Percentiles rank a stretch among this genome's conserved stretches.
phyloP scores from a whole-genome alignment of 2,329 filamentous ascomycete species.

The Alternaria sp. region DNA sequence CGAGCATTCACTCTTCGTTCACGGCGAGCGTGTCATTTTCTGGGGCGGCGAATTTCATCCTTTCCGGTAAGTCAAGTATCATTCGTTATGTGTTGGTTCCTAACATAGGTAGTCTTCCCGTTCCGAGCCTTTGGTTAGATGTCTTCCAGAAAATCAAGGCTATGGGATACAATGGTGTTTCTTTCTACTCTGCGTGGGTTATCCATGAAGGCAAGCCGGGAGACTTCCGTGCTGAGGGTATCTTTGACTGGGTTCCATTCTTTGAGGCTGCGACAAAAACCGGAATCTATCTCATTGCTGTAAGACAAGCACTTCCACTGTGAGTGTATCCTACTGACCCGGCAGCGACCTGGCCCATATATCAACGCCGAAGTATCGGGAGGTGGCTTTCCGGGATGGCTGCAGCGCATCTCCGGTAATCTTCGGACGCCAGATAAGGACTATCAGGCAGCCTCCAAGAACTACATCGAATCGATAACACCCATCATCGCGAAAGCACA shows the following conservation, averaged over 20 bases:
- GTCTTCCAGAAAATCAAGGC: slow-evolving; percentile 83
- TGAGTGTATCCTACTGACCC: slow-evolving; percentile 6
- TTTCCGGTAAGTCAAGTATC: slow-evolving; percentile 56
- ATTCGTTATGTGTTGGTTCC: background rate
- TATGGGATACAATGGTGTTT: slow-evolving; percentile 78
- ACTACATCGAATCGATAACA: slow-evolving; percentile 62
- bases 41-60: slow-evolving; percentile 78
- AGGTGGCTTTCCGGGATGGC: slow-evolving; percentile 81
- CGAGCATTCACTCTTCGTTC: slow-evolving; percentile 72
- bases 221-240: slow-evolving; percentile 71
- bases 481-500: slow-evolving; percentile 76
- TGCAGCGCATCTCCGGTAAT: slow-evolving; percentile 69
- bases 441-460: slow-evolving; percentile 71
- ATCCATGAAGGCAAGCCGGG: slow-evolving; percentile 76
- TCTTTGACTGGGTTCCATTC: slow-evolving; percentile 77
- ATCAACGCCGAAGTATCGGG: slow-evolving; percentile 80
- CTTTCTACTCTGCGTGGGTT: slow-evolving; percentile 80
- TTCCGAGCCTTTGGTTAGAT: slow-evolving; percentile 71
- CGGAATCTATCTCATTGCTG: slow-evolving; percentile 77
- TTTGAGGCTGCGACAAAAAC: slow-evolving; percentile 76
- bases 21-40: slow-evolving; percentile 73
- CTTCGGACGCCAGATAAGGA: slow-evolving; percentile 69
- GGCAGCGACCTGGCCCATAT: slow-evolving; percentile 67
- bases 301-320: slow-evolving; percentile 20
- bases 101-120: slow-evolving; percentile 58